Evolutionary conservation across 192 early-diverging fungal species (phyloP), one percentile per base, ranked within the genome.

Genomic region (Allomyces macrogynus): DNA sequence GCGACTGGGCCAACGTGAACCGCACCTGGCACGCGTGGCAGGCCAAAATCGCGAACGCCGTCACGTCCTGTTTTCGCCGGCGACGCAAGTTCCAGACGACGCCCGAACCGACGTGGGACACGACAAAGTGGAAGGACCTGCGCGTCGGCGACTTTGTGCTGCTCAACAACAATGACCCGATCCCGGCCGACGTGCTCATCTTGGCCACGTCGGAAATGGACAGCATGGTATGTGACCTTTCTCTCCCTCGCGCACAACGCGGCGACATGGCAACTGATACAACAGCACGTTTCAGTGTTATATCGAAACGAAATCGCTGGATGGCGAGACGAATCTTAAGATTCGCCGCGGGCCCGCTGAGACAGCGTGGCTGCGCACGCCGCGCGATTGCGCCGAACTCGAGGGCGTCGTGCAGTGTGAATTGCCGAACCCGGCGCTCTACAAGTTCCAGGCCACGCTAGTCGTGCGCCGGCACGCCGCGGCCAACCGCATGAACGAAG

Each of bases 271-370:
- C n/a, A 61, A 61, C 24, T 22, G n/a, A 61, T 9, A 61, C 24
- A 9, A 61, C 32, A 9, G 10, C 32, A 7, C 32, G 32, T 40
- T 40, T 8, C 70, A 87, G 1, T 94, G 91, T 64, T 95, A 89
- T 73, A 80, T 95, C 23, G 95, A 99, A 74, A 99, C 95, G 0
- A 95, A 99, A 68, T 92, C 94, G 69, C 79, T 99, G 43, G 95
- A 99, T 66, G 95, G 95, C 66, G 95, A 99, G 70, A 99, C 95
- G 4, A 99, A 96, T 68, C 78, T 99, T 24, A 99, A 99, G 74
- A 83, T 89, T 24, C 86, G 91, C 61, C 76, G 83, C 60, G 81
- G 84, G 3, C 62, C 86, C 61, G 69, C 76, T 0, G 79, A 83
- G 20, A 92, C 88, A 12, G 71, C 72, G 23, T 79, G 74, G 57